Percentiles rank a stretch among this genome's conserved stretches.
phyloP scores from a whole-genome alignment of 2,329 filamentous ascomycete genomes.

The Alternaria triticina region DNA sequence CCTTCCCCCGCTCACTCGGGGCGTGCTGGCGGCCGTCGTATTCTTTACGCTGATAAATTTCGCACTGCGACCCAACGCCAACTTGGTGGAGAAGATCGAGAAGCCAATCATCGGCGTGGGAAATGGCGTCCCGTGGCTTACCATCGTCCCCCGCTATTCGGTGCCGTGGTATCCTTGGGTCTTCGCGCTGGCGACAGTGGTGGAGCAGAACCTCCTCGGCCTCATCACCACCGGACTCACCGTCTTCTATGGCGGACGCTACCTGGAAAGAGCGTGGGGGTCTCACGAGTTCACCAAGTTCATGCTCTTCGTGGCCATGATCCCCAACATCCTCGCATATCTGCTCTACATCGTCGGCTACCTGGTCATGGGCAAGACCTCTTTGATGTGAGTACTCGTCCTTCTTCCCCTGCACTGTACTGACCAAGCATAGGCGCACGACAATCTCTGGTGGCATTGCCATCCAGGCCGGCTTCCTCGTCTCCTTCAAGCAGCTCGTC shows the following conservation, averaged over 20 bases:
- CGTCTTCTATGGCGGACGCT: constrained; percentile 89
- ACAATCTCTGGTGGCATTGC: constrained; percentile 88
- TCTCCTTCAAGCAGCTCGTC: constrained; percentile 96
- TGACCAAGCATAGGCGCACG: constrained; percentile 63
- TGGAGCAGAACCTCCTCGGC: constrained; percentile 93
- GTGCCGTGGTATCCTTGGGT: constrained; percentile 88
- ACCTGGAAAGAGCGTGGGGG: constrained; percentile 95
- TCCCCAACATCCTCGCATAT: constrained; percentile 82
- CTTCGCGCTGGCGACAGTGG: constrained; percentile 81
- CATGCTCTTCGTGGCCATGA: constrained; percentile 74
- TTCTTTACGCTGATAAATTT: constrained; percentile 83
- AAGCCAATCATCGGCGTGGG: constrained; percentile 54
- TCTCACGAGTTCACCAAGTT: constrained; percentile 92
- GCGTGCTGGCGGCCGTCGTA: constrained; percentile 75
- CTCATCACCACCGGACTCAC: constrained; percentile 77
- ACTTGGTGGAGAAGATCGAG: constrained; percentile 54
- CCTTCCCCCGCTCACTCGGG: constrained; percentile 88
- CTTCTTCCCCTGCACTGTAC: constrained; percentile 3
- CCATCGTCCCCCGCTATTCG: constrained; percentile 81
- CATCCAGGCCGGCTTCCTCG: constrained; percentile 90
- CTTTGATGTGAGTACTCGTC: constrained; percentile 67
- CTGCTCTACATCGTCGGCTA: constrained; percentile 76
- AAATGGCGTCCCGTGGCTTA: constrained; percentile 82
- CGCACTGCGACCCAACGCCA: constrained; percentile 64
- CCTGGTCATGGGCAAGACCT: constrained; percentile 69